Evolutionary conservation across 2,329 filamentous ascomycete species (phyloP).

Genomic region (Cryphonectria japonica): DNA sequence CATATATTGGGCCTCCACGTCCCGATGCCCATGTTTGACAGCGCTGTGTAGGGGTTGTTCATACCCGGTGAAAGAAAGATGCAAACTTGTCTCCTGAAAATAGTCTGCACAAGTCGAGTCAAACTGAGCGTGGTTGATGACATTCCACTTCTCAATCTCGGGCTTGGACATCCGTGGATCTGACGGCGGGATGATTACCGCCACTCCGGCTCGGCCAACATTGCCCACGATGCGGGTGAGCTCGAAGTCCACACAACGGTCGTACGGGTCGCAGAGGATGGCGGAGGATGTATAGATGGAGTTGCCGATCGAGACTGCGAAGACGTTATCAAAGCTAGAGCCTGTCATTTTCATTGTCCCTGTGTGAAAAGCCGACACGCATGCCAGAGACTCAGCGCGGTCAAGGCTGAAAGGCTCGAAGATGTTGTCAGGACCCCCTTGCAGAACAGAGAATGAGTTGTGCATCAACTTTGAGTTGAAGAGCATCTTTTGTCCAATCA

Average conservation of each 20-base stretch:
- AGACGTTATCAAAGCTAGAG: background rate
- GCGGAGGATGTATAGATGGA: slow-evolving; percentile 9
- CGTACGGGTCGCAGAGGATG: slow-evolving; percentile 13
- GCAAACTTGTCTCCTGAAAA: background rate
- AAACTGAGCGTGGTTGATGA: background rate
- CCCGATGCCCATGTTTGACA: background rate
- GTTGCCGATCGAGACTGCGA: slow-evolving; percentile 1
- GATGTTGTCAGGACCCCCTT: background rate
- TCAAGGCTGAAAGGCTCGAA: background rate
- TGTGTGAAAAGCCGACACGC: background rate
- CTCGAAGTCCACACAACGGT: background rate
- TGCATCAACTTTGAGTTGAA: too few relatives aligned
- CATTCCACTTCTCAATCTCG: background rate
- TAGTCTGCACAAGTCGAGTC: background rate
- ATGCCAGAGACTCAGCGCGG: background rate
- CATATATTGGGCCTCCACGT: background rate
- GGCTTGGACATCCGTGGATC: background rate
- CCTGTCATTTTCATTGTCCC: background rate
- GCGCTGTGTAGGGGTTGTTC: background rate
- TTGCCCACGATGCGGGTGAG: slow-evolving; percentile 9
- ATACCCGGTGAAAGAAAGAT: background rate
- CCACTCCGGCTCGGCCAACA: background rate
- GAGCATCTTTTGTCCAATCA: background rate
- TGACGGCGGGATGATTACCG: slow-evolving; percentile 11
- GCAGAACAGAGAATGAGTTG: rapidly evolving